phyloP scores from a whole-genome alignment of 148 eudicot genomes.

The Arctostaphylos glauca region DNA sequence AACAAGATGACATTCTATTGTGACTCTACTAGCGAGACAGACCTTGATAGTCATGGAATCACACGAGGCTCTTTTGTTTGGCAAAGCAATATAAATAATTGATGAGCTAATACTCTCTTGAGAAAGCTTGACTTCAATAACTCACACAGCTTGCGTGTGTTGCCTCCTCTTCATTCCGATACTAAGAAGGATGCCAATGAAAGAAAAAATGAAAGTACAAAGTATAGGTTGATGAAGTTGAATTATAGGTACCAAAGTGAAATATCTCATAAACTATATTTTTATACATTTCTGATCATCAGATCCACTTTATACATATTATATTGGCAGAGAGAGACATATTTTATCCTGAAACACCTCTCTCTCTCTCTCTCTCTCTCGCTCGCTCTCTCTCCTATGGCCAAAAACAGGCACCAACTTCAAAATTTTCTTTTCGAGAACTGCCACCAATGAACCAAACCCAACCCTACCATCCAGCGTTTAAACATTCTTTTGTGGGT shows the following conservation, averaged over 20 bases:
- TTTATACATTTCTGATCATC: not conserved
- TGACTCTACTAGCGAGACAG: too few species aligned
- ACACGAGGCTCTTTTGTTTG: too few species aligned
- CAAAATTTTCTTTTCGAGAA: constrained; percentile 24
- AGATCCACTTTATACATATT: not conserved
- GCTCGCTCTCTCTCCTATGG: not conserved
- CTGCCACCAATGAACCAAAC: constrained; percentile 7
- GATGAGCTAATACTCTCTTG: too few species aligned
- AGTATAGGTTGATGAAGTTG: not conserved
- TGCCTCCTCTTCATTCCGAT: too few species aligned
- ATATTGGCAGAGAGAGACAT: not conserved
- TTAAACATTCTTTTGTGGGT: not conserved
- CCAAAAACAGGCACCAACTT: constrained; percentile 18
- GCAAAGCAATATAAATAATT: too few species aligned
- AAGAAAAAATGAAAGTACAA: not conserved
- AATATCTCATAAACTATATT: not conserved
- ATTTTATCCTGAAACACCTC: not conserved
- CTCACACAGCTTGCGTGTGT: too few species aligned
- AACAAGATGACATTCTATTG: too few species aligned
- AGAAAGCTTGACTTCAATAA: too few species aligned
- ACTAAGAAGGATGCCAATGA: not conserved
- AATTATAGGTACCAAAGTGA: not conserved
- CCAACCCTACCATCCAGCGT: constrained; percentile 1
- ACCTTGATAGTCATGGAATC: too few species aligned
- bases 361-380: not conserved